A percentile compares a stretch with the other conserved stretches of the same genome.
These are phyloP conservation scores for Gentiana straminea DNA, from an alignment of 257 asterid species.

Conservation along the genomic window DNA sequence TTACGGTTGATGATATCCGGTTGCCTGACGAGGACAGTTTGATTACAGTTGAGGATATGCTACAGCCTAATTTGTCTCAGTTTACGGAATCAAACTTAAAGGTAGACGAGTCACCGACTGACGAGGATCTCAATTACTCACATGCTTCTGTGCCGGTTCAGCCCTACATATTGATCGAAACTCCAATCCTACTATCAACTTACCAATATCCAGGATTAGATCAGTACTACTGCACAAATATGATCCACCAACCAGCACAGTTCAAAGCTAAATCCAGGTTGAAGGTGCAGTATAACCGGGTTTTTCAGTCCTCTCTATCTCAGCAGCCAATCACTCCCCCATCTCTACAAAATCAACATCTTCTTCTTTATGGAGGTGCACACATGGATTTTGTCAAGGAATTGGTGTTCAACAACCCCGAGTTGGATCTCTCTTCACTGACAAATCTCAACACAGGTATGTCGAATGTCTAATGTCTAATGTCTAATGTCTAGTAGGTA, in stretches of 20 bases:
- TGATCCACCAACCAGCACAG: conserved; percentile 8
- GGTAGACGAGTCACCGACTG: conserved; percentile 7
- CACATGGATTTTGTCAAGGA: conserved; percentile 5
- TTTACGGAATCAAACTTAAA: background rate
- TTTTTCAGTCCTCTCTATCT: conserved; percentile 18
- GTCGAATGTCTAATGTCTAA: too few species aligned
- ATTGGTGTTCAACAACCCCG: conserved; percentile 4
- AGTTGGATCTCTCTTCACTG: conserved; percentile 2
- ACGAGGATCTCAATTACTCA: conserved; percentile 10
- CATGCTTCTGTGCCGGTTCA: conserved; percentile 4
- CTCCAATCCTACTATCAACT: conserved; percentile 8
- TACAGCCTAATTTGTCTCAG: conserved; percentile 13
- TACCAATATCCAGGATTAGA: conserved; percentile 11
- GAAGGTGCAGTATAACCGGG: conserved; percentile 2
- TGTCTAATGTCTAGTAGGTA: too few species aligned
- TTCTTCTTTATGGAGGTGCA: background rate
- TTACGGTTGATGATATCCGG: conserved; percentile 21
- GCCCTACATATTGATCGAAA: conserved; percentile 8
- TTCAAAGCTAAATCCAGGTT: conserved; percentile 8
- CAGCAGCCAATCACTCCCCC: conserved; percentile 20
- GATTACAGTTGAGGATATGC: conserved; percentile 18
- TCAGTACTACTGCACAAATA: conserved; percentile 14
- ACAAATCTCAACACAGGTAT: conserved; percentile 1
- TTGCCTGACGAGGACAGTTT: conserved; percentile 38
- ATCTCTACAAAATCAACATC: conserved; percentile 8